phyloP scores from a whole-genome alignment of 768 basidiomycete species.

The Tricholoma hemisulphureum region DNA sequence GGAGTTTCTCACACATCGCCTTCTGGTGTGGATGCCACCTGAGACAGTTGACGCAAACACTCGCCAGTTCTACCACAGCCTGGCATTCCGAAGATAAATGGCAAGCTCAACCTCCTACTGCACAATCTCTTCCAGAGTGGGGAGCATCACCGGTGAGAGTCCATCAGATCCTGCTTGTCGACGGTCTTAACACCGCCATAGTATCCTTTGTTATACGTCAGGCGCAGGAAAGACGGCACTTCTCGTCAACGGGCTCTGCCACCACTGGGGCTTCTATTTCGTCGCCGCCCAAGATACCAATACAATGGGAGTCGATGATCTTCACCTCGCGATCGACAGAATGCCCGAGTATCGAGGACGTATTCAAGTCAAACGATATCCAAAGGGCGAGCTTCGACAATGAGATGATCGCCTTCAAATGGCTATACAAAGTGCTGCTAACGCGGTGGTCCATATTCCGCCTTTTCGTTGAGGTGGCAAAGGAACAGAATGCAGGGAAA shows the following conservation, averaged over 20 bases:
- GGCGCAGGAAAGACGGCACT: background rate
- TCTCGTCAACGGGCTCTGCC: background rate
- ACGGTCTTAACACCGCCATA: background rate
- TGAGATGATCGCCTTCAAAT: background rate
- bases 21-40: too few relatives aligned
- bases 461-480: background rate
- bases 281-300: too few relatives aligned
- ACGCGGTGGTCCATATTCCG: background rate
- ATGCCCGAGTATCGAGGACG: too few relatives aligned
- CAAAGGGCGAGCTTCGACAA: background rate
- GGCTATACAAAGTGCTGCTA: background rate
- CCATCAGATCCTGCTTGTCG: background rate
- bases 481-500: background rate
- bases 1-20: too few relatives aligned
- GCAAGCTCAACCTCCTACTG: too few relatives aligned
- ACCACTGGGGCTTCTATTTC: background rate
- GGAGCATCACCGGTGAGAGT: background rate
- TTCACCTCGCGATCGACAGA: too few relatives aligned
- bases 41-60: too few relatives aligned
- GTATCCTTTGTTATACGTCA: background rate
- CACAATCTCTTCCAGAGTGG: background rate
- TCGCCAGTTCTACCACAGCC: too few relatives aligned
- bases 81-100: too few relatives aligned
- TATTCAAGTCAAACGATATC: too few relatives aligned
- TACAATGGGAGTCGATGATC: too few relatives aligned